A percentile compares a stretch with the other conserved stretches of the same genome.
These are phyloP conservation scores for Kernera saxatilis DNA, from an alignment of 345 rosid species.

Conservation along the genomic window DNA sequence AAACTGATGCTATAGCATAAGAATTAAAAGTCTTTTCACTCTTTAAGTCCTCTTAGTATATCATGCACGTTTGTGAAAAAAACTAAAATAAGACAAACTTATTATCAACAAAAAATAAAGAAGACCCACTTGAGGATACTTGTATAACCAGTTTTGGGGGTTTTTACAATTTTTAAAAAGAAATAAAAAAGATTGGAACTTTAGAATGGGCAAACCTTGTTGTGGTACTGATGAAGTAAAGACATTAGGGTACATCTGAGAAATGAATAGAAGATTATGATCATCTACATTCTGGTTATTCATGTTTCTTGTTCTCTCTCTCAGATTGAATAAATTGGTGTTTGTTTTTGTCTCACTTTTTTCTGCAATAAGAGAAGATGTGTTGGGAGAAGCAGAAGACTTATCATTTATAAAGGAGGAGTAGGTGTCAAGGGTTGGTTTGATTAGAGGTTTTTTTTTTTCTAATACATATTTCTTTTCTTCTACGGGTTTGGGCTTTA, in stretches of 20 bases:
- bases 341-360: slow-evolving; percentile 20
- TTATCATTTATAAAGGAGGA: slow-evolving; percentile 23
- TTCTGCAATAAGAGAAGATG: slow-evolving; percentile 20
- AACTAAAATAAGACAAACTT: slow-evolving; percentile 9
- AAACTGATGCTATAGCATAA: not conserved
- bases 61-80: not conserved
- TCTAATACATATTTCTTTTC: not conserved
- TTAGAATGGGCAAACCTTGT: slow-evolving; percentile 21
- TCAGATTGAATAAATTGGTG: not conserved
- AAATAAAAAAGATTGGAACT: not conserved
- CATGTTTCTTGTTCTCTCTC: slow-evolving; percentile 20
- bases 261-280: slow-evolving; percentile 27
- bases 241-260: slow-evolving; percentile 27
- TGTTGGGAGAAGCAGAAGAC: slow-evolving; percentile 15
- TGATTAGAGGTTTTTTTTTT: not conserved
- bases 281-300: slow-evolving; percentile 13
- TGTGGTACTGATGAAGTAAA: slow-evolving; percentile 19
- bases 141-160: not conserved
- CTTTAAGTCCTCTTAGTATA: not conserved
- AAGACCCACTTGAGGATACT: slow-evolving; percentile 22
- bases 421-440: slow-evolving; percentile 32
- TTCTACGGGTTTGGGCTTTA: not conserved
- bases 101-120: not conserved
- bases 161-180: not conserved
- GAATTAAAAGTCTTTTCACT: not conserved